These are phyloP conservation scores for Takashimella tepidaria DNA, from an alignment of 1,284 basidiomycete species.

Conservation along the genomic window DNA sequence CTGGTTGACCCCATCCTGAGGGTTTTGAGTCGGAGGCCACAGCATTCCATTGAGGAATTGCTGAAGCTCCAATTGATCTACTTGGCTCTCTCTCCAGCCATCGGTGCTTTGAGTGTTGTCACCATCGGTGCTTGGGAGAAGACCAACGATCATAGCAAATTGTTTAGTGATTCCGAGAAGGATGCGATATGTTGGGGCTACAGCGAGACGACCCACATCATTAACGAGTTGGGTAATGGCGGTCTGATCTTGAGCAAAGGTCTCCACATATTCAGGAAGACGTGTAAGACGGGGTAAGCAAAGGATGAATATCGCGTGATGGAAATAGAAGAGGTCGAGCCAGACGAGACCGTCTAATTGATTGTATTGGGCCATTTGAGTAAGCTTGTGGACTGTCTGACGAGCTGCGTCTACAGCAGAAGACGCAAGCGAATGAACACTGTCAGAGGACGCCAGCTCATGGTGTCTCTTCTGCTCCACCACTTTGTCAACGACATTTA, in stretches of 20 bases:
- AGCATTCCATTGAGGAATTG: not conserved
- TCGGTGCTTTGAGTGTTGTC: not conserved
- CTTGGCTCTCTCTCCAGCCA: not conserved
- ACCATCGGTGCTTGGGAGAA: conserved; percentile 3
- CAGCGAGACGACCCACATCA: conserved; percentile 4
- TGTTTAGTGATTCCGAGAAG: conserved; percentile 18
- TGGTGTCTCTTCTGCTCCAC: not conserved
- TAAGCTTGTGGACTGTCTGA: conserved; percentile 8
- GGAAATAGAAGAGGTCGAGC: conserved; percentile 10
- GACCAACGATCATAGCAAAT: conserved; percentile 13
- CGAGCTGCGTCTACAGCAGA: conserved; percentile 9
- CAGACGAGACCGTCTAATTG: conserved; percentile 10
- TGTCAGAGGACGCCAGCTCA: not conserved
- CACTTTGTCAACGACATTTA: conserved; percentile 11
- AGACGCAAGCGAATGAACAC: conserved; percentile 2
- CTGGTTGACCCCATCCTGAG: not conserved
- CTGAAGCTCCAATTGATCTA: not conserved
- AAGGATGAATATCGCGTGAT: conserved; percentile 20
- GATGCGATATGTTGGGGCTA: conserved; percentile 20
- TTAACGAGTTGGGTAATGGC: conserved; percentile 1
- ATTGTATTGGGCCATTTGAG: conserved; percentile 9
- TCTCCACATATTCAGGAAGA: conserved; percentile 1
- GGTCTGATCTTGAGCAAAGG: not conserved
- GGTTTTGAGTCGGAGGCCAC: not conserved
- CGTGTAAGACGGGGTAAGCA: conserved; percentile 13